Evolutionary conservation across 495 filamentous ascomycete genomes (phyloP).

Genomic region (Friedmanniomyces simplex): DNA sequence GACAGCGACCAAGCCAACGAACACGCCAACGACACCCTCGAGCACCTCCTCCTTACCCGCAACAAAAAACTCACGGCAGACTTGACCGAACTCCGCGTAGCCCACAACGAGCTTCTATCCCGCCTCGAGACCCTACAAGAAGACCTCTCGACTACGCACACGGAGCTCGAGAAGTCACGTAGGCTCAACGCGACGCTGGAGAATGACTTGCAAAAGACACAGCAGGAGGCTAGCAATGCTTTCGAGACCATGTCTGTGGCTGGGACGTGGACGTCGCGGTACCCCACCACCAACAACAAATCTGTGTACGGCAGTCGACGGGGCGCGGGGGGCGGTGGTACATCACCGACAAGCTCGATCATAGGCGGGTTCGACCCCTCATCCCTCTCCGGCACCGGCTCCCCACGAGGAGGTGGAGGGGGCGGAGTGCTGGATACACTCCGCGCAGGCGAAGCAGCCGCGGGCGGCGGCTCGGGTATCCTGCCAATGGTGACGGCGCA

Average conservation of each 20-base stretch:
- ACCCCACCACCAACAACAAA: slow-evolving; percentile 52
- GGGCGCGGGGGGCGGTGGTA: slow-evolving; percentile 42
- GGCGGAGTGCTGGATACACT: slow-evolving; percentile 40
- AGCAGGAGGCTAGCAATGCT: slow-evolving; percentile 69
- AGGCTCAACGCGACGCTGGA: slow-evolving; percentile 81
- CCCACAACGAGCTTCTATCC: slow-evolving; percentile 80
- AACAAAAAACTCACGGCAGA: slow-evolving; percentile 96
- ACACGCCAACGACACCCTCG: slow-evolving; percentile 52
- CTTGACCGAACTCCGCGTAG: slow-evolving; percentile 82
- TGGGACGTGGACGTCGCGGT: slow-evolving; percentile 78
- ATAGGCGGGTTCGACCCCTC: slow-evolving; percentile 87
- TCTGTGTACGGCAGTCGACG: slow-evolving; percentile 55
- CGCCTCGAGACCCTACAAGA: slow-evolving; percentile 72
- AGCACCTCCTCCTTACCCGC: slow-evolving; percentile 79
- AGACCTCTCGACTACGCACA: slow-evolving; percentile 71
- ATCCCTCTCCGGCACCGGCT: slow-evolving; percentile 25
- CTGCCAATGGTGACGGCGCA: slow-evolving; percentile 97
- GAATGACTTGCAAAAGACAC: slow-evolving; percentile 78
- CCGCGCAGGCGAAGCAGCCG: slow-evolving; percentile 53
- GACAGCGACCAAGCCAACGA: slow-evolving; percentile 7
- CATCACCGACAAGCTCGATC: slow-evolving; percentile 94
- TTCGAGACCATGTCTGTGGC: slow-evolving; percentile 85
- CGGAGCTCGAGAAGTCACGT: slow-evolving; percentile 75
- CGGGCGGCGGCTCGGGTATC: slow-evolving; percentile 79
- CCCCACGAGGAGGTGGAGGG: slow-evolving; percentile 5